Evolutionary conservation across 2,329 filamentous ascomycete genomes (phyloP), one percentile per base, ranked within the genome.

Genomic region (Paracorniculantispora psalliotae): DNA sequence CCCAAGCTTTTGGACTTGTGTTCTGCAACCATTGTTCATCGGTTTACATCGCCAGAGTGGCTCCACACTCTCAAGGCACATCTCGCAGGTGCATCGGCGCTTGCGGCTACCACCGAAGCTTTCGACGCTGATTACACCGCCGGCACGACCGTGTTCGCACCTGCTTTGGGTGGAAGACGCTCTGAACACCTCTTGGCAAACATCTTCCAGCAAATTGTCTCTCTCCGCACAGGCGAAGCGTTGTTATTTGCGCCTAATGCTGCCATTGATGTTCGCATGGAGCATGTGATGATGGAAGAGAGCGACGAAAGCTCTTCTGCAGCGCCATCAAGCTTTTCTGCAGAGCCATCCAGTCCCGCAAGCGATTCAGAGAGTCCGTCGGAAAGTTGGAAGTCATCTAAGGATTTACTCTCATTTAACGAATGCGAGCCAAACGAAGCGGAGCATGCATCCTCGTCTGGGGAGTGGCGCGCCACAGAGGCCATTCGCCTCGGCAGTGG

Each of bases 1-100:
- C 82, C 83, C 0, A 78, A 79, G 25, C 77, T 92, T 0, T 77
- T 91, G 0, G 87, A 90, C 57, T 75, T 92, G 0, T 90, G 85
- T 67, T 85, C 82, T 2, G 73, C 87, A 28, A 87, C 82, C 0
- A 77, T 91, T 35, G 82, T 90, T 0, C 88, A 91, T 65, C 79
- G 85, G 0, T 91, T 91, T 68, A 83, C 77, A 0, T 84, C 81
- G 2, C 86, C 86, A 0, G 77, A 79, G 2, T 89, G 86, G 86
- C 78, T 83, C 46, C 65, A 66, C 0, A 73, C 75, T 0, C 64
- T 75, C 7, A 63, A 63, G 46, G 37, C 43, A 5, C 73, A 82
- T 65, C 69, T 87, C 2, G 79, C 78, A 13, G 61, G 61, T 12
- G 61, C 59, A 13, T 61, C 59, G 21, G 13, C 21, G 19, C 44